Percentiles rank a stretch among this genome's conserved stretches.
phyloP scores from a whole-genome alignment of 257 asterid species.

The Solanum tarijense region DNA sequence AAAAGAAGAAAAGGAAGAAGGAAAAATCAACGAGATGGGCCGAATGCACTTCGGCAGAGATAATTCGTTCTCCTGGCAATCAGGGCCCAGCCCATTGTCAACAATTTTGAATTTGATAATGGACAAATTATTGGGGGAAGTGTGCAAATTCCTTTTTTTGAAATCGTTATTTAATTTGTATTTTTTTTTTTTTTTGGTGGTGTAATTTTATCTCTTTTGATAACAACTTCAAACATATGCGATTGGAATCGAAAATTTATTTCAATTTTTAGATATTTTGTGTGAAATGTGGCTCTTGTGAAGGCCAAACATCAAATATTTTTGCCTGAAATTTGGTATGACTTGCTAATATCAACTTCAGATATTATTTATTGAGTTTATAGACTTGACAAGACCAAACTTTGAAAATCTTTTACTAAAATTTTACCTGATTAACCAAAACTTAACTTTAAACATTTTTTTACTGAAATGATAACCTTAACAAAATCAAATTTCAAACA shows the following conservation, averaged over 20 bases:
- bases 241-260: background rate
- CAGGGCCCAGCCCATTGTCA: background rate
- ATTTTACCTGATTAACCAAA: background rate
- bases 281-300: background rate
- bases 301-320: background rate
- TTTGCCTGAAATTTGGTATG: background rate
- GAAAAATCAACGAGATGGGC: background rate
- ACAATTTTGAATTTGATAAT: background rate
- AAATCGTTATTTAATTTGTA: background rate
- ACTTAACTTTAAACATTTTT: background rate
- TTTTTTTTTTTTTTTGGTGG: background rate
- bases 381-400: background rate
- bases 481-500: background rate
- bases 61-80: background rate
- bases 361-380: background rate
- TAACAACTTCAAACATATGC: background rate
- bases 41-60: background rate
- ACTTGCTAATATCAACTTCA: background rate
- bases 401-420: too few species aligned
- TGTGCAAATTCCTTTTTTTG: background rate
- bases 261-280: background rate
- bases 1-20: background rate
- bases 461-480: background rate
- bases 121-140: background rate
- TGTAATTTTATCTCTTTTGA: background rate